Conservation (phyloP, 345 rosid species). For the Melastoma malabathricum region DNA sequence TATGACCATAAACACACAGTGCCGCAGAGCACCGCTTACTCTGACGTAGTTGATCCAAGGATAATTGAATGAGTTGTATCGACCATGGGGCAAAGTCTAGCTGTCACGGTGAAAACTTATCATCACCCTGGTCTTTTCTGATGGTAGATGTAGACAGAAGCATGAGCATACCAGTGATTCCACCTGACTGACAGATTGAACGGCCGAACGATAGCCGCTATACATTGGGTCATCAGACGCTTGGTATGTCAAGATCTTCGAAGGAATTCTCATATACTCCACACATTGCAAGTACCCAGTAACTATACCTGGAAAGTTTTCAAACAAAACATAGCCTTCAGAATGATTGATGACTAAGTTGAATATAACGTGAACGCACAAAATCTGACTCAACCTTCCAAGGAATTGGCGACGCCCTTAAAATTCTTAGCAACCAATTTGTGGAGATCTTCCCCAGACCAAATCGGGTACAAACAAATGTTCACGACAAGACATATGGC, state of each 20-base stretch:
- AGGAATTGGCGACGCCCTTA: slow-evolving; percentile 55
- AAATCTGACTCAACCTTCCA: slow-evolving; percentile 44
- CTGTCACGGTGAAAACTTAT: slow-evolving; percentile 16
- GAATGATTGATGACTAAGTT: not conserved
- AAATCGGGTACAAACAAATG: slow-evolving; percentile 52
- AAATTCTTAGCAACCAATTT: slow-evolving; percentile 67
- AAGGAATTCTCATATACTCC: slow-evolving; percentile 75
- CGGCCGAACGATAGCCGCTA: slow-evolving; percentile 71
- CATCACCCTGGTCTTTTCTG: not conserved
- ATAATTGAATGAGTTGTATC: slow-evolving; percentile 48
- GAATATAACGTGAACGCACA: too few relatives aligned
- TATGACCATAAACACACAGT: slow-evolving; percentile 93
- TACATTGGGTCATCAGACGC: slow-evolving; percentile 77
- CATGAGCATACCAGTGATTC: slow-evolving; percentile 38
- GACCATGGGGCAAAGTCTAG: slow-evolving; percentile 83
- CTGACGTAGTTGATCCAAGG: slow-evolving; percentile 74
- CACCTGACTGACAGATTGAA: slow-evolving; percentile 78
- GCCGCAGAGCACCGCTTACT: slow-evolving; percentile 76
- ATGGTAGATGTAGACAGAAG: not conserved
- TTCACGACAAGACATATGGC: slow-evolving; percentile 44
- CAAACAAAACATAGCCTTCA: not conserved
- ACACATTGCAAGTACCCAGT: slow-evolving; percentile 59
- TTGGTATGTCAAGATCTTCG: slow-evolving; percentile 77
- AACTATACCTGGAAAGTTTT: slow-evolving; percentile 47
- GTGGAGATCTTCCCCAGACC: slow-evolving; percentile 90